Evolutionary conservation across 140 eudicot species (phyloP), one percentile per base, ranked within the genome.

Genomic region (Anethum foeniculum): DNA sequence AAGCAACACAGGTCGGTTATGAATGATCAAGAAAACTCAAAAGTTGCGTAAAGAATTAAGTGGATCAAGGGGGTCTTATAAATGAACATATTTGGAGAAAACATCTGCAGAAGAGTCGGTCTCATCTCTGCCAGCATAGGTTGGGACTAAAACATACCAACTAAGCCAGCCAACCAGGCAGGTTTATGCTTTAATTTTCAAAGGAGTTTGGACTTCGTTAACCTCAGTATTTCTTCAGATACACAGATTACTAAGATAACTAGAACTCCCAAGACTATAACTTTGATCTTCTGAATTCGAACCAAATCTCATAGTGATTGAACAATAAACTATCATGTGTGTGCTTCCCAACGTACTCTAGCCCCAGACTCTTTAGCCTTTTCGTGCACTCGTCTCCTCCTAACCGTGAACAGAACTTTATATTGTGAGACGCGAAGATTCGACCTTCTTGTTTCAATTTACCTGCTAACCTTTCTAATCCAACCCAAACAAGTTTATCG

Each of bases 241-340:
- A 32, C 11, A 39, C 36, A 62, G 47, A 34, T 12, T 23, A 25
- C 46, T 12, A 3, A 7, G 47, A 64, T 15, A 1, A 5, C 44
- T 71, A n/a, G 34, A 43, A 44, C 19, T 12, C 18, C 2, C 16
- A 32, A 64, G 46, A 14, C 85, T 78, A 87, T 67, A 82, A 83
- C 81, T 78, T 83, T 30, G 58, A 81, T 71, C 96, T 85, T 86
- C 96, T 88, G 77, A 94, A 94, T 84, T 88, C 97, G 46, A 90
- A 90, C 98, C 98, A 94, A 67, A 94, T 92, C 86, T 94, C 98
- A 83, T 90, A 94, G 82, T 94, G 98, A 76, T 90, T 92, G 82
- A 94, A 94, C 23, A 94, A 93, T 74, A 94, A 84, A 86, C 98
- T 94, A 85, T 94, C 98, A 83, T 94, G 98, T 23, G 93, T 92